phyloP scores from a whole-genome alignment of 2,329 filamentous ascomycete species.

The Fusarium nematophilum region DNA sequence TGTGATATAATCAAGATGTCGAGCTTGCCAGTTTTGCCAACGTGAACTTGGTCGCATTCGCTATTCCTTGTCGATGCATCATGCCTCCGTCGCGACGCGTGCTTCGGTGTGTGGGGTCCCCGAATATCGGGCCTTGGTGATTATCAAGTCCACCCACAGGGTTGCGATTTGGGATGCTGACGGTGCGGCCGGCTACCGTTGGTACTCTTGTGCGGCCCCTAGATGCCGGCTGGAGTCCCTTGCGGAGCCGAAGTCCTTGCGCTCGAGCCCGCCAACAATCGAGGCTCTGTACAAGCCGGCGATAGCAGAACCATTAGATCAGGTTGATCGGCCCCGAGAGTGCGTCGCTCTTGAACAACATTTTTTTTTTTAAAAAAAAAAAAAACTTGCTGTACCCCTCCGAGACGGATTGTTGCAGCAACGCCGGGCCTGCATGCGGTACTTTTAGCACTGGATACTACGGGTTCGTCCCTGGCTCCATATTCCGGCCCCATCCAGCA shows the following conservation, averaged over 20 bases:
- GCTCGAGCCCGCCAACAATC: background rate
- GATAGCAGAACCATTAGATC: background rate
- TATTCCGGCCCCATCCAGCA: background rate
- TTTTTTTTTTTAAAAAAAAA: background rate
- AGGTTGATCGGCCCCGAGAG: no score
- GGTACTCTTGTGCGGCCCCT: conserved; percentile 14
- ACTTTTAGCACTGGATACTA: conserved; percentile 21
- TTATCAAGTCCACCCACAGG: conserved; percentile 20
- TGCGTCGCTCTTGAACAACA: no score
- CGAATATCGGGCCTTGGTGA: conserved; percentile 10
- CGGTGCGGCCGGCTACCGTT: conserved; percentile 15
- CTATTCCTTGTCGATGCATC: background rate
- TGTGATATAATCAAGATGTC: background rate
- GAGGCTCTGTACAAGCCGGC: background rate
- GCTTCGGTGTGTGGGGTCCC: conserved; percentile 17
- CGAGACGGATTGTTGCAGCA: conserved; percentile 14
- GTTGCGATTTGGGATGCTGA: conserved; percentile 34
- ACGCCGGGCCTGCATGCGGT: conserved; percentile 18
- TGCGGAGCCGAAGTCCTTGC: conserved; percentile 12
- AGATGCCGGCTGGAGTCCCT: no score
- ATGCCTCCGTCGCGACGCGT: background rate
- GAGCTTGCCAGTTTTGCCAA: background rate
- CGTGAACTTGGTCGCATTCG: background rate
- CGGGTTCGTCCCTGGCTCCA: conserved; percentile 24
- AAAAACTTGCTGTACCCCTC: background rate